Conservation (phyloP, 805 yeast species). For the Yamadazyma philogaea region DNA sequence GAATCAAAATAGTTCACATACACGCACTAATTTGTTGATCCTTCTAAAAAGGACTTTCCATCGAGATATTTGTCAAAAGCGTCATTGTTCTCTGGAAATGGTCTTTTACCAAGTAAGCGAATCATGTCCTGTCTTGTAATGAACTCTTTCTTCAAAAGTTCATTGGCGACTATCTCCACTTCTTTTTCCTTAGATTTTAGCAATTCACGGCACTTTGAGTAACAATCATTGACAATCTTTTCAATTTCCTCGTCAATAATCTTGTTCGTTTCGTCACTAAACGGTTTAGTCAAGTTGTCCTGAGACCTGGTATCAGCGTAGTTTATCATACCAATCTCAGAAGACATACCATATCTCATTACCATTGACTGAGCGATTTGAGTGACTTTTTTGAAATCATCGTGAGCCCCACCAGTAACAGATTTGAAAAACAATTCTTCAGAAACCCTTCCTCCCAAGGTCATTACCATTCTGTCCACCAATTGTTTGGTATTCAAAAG, state of each 20-base stretch:
- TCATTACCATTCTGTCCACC: slow-evolving; percentile 86
- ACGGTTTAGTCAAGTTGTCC: slow-evolving; percentile 64
- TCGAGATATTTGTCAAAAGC: slow-evolving; percentile 88
- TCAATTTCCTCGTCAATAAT: slow-evolving; percentile 69
- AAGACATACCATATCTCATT: slow-evolving; percentile 83
- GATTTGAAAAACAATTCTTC: slow-evolving; percentile 85
- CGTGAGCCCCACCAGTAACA: slow-evolving; percentile 90
- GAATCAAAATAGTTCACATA: slow-evolving; percentile 7
- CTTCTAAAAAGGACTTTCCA: slow-evolving; percentile 32
- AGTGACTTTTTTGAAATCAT: slow-evolving; percentile 89
- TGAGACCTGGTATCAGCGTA: slow-evolving; percentile 50
- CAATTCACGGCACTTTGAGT: slow-evolving; percentile 54
- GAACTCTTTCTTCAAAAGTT: slow-evolving; percentile 69
- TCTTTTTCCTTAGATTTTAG: slow-evolving; percentile 56
- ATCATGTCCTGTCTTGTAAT: slow-evolving; percentile 80
- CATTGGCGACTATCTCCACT: slow-evolving; percentile 71
- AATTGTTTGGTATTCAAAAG: slow-evolving; percentile 74
- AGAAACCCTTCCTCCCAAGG: slow-evolving; percentile 87
- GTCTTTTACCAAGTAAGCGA: slow-evolving; percentile 70
- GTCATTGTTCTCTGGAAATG: slow-evolving; percentile 74
- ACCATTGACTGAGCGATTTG: slow-evolving; percentile 90
- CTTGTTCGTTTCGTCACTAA: slow-evolving; percentile 74
- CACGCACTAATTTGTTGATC: slow-evolving; percentile 13
- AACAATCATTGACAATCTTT: slow-evolving; percentile 62
- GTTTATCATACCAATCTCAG: slow-evolving; percentile 64